phyloP scores from a whole-genome alignment of 2,329 filamentous ascomycete genomes.

The Claviceps monticola region DNA sequence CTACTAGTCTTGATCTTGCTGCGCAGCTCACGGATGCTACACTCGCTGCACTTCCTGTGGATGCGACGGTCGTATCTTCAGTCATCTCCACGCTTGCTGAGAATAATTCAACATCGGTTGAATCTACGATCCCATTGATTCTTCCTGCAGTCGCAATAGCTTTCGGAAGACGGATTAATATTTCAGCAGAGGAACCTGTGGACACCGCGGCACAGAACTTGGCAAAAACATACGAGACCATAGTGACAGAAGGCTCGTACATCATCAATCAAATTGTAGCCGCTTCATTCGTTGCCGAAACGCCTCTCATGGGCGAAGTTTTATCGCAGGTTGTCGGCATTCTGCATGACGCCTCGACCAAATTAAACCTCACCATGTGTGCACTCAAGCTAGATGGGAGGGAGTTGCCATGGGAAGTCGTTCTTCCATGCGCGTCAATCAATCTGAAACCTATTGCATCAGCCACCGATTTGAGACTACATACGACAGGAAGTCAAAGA shows the following conservation, averaged over 20 bases:
- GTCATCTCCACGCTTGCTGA: conserved; percentile 8
- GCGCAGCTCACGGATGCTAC: conserved; percentile 12
- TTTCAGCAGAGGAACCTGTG: background rate
- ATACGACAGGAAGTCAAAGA: background rate
- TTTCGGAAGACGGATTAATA: conserved; percentile 6
- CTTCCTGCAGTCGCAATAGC: conserved; percentile 12
- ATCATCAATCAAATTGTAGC: conserved; percentile 12
- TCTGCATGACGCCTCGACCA: conserved; percentile 8
- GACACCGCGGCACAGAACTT: conserved; percentile 1
- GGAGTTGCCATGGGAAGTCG: conserved; percentile 5
- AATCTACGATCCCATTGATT: conserved; percentile 10
- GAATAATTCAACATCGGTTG: conserved; percentile 5
- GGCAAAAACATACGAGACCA: conserved; percentile 6
- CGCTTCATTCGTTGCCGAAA: conserved; percentile 1
- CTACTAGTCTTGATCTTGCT: conserved; percentile 8
- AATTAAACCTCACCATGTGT: conserved; percentile 10
- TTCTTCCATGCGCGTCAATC: conserved; percentile 9
- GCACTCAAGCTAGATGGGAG: conserved; percentile 7
- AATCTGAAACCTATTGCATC: background rate
- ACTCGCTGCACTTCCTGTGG: conserved; percentile 9
- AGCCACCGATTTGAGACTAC: conserved; percentile 2
- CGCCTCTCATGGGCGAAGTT: conserved; percentile 7
- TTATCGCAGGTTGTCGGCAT: conserved; percentile 12
- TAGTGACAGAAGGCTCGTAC: conserved; percentile 9
- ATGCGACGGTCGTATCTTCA: conserved; percentile 8